These are phyloP conservation scores for Raphanus hybrid DNA, from an alignment of 441 rosid genomes.

Conservation along the genomic window DNA sequence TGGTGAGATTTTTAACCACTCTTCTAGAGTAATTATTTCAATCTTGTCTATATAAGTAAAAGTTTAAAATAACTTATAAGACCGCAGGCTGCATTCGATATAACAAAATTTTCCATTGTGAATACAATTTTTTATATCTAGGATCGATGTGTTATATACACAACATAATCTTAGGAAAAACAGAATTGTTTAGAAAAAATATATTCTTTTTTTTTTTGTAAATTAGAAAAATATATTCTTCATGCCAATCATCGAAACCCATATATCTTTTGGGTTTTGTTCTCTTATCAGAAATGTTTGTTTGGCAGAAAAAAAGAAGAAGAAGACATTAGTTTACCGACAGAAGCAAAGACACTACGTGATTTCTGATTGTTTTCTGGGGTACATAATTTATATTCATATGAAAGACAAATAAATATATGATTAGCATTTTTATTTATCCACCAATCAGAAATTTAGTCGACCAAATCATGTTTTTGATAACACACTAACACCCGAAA, in stretches of 20 bases:
- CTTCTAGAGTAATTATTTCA: slow-evolving; percentile 34
- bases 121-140: not conserved
- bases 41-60: slow-evolving; percentile 8
- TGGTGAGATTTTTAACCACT: slow-evolving; percentile 45
- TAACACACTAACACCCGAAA: slow-evolving; percentile 19
- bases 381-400: slow-evolving; percentile 12
- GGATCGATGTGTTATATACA: not conserved
- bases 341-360: not conserved
- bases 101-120: slow-evolving; percentile 21
- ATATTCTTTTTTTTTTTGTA: no score
- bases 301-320: not conserved
- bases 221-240: not conserved
- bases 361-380: not conserved
- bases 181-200: not conserved
- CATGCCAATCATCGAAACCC: not conserved
- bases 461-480: slow-evolving; percentile 26
- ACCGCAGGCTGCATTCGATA: slow-evolving; percentile 16
- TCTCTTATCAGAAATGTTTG: slow-evolving; percentile 17
- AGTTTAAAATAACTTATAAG: not conserved
- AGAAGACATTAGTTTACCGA: slow-evolving; percentile 23
- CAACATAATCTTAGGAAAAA: not conserved
- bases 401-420: slow-evolving; percentile 6
- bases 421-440: slow-evolving; percentile 19
- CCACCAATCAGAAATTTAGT: slow-evolving; percentile 22
- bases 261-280: not conserved